phyloP scores from a whole-genome alignment of 768 basidiomycete species.

The Boletellus ananiceps region DNA sequence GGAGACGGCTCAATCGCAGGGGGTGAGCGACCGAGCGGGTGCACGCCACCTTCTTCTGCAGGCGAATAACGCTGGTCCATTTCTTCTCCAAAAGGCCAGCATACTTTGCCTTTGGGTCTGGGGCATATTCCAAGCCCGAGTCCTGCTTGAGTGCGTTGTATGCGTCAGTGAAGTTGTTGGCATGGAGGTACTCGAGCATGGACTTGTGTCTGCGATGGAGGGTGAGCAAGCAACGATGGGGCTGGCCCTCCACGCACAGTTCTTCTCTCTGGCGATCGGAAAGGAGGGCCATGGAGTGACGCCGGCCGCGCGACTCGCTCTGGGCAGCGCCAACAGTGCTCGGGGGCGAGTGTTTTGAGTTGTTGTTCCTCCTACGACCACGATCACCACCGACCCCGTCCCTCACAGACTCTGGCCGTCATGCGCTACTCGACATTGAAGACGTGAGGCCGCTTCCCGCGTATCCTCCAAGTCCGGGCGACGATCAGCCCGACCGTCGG shows the following conservation, averaged over 20 bases:
- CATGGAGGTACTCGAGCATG: constrained; percentile 73
- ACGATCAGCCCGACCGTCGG: constrained; percentile 13
- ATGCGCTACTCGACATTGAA: too few relatives aligned
- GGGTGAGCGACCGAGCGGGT: constrained; percentile 5
- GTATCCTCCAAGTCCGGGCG: constrained; percentile 27
- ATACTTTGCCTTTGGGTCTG: constrained; percentile 83
- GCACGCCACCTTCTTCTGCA: constrained; percentile 83
- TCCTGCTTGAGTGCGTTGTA: constrained; percentile 57
- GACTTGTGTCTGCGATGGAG: constrained; percentile 61
- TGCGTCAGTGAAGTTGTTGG: constrained; percentile 59
- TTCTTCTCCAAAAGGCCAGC: constrained; percentile 93
- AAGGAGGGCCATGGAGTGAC: constrained; percentile 36
- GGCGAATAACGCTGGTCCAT: constrained; percentile 92
- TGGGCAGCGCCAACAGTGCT: not conserved
- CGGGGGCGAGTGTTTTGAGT: constrained; percentile 26
- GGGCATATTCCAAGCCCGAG: constrained; percentile 57
- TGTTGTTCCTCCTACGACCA: constrained; percentile 19
- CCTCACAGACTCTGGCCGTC: constrained; percentile 16
- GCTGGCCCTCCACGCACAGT: constrained; percentile 34
- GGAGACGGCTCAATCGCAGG: constrained; percentile 7
- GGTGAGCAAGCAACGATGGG: constrained; percentile 7
- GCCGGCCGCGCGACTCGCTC: constrained; percentile 1
- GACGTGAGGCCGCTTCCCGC: too few relatives aligned
- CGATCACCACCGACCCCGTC: not conserved
- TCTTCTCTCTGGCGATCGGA: constrained; percentile 46